Conservation (phyloP, 139 green algal species). For the Chlamydomonas sphaeroides region DNA sequence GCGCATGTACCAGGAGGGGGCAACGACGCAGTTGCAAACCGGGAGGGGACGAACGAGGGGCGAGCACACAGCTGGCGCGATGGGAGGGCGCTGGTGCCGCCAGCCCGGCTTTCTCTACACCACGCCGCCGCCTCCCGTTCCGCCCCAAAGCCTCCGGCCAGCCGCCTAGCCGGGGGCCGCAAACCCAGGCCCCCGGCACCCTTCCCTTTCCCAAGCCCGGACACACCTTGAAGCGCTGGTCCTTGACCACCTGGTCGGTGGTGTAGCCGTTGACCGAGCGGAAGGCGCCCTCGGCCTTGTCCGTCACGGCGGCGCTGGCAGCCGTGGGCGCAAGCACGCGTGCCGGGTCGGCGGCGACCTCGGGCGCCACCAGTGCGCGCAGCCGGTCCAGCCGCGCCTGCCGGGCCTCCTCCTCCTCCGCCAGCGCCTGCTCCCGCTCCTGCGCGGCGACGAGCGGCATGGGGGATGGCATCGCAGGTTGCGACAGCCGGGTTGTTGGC, state of each 20-base stretch:
- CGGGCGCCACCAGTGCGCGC: constrained; percentile 39
- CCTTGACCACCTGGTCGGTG: constrained; percentile 45
- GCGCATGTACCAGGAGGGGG: too few species aligned
- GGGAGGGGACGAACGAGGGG: too few species aligned
- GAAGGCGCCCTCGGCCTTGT: constrained; percentile 31
- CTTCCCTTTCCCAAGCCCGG: neutral
- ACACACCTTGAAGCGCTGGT: constrained; percentile 51
- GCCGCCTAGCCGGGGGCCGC: too few species aligned
- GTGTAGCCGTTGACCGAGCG: constrained; percentile 46
- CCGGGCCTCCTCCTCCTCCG: constrained; percentile 11
- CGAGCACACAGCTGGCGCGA: too few species aligned
- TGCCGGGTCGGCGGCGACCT: constrained; percentile 34
- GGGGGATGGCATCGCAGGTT: too few species aligned
- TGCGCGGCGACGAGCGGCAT: neutral
- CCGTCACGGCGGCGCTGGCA: neutral
- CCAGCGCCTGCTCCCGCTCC: neutral
- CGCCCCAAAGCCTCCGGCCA: too few species aligned
- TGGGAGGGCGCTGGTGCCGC: too few species aligned
- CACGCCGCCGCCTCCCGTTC: too few species aligned
- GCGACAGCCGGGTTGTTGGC: too few species aligned
- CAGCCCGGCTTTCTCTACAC: too few species aligned
- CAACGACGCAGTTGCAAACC: too few species aligned
- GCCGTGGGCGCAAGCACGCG: constrained; percentile 46
- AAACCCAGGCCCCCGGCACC: too few species aligned
- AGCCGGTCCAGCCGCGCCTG: constrained; percentile 35